Evolutionary conservation across 1,284 basidiomycete genomes (phyloP).

Genomic region (Omphalotus olearius): DNA sequence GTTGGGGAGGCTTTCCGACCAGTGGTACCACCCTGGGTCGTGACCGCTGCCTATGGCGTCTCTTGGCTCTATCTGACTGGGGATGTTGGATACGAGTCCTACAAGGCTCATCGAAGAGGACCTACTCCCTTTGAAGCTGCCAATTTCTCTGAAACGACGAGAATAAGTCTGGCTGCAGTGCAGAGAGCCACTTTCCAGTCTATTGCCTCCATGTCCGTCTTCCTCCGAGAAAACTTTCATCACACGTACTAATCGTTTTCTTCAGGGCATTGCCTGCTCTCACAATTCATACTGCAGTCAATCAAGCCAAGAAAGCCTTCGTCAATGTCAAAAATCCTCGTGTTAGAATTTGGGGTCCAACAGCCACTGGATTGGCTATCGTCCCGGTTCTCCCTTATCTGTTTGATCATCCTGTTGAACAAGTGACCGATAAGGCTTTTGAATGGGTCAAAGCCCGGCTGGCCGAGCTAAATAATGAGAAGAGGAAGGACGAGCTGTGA

Average conservation of each 20-base stretch:
- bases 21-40: conserved; percentile 74
- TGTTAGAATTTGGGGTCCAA: conserved; percentile 79
- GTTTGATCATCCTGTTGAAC: conserved; percentile 82
- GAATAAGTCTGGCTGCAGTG: conserved; percentile 67
- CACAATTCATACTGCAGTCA: conserved; percentile 84
- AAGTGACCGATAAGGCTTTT: conserved; percentile 58
- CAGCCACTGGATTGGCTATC: conserved; percentile 71
- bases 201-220: conserved; percentile 78
- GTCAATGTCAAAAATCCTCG: conserved; percentile 58
- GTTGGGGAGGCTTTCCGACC: conserved; percentile 92
- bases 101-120: conserved; percentile 75
- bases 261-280: conserved; percentile 73
- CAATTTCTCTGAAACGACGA: conserved; percentile 73
- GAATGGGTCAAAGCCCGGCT: conserved; percentile 60
- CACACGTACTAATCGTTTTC: conserved; percentile 3
- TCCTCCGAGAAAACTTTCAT: conserved; percentile 2
- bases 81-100: conserved; percentile 90
- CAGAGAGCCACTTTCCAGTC: conserved; percentile 85
- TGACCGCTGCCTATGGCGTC: conserved; percentile 82
- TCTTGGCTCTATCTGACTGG: conserved; percentile 79
- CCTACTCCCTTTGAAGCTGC: conserved; percentile 72
- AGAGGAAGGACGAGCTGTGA: conserved; percentile 22
- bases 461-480: conserved; percentile 18
- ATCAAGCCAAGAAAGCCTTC: conserved; percentile 75
- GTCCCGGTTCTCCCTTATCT: conserved; percentile 80